Percentiles rank a stretch among this genome's conserved stretches.
Conservation (phyloP, 1,139 yeast genomes). For the Hyphopichia buzzinii region DNA sequence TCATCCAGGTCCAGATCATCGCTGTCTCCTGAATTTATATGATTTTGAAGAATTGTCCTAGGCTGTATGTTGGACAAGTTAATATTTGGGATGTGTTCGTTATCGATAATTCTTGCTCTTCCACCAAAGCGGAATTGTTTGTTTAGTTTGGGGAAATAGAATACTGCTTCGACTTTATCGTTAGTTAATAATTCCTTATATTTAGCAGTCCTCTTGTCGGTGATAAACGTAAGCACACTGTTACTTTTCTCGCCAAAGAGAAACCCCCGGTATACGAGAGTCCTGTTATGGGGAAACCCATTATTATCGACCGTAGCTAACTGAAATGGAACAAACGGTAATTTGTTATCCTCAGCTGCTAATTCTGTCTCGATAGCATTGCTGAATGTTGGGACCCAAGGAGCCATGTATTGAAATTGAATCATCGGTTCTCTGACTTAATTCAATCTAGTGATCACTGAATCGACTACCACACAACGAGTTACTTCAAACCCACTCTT, state of each 20-base stretch:
- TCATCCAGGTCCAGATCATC: constrained; percentile 11
- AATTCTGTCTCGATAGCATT: constrained; percentile 49
- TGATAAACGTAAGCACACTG: constrained; percentile 66
- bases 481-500: no score
- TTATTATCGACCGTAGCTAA: constrained; percentile 62
- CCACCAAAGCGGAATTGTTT: constrained; percentile 78
- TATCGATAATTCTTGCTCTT: constrained; percentile 48
- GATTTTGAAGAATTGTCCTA: constrained; percentile 13
- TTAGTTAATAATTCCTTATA: constrained; percentile 49
- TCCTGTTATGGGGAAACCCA: constrained; percentile 64
- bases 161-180: constrained; percentile 71
- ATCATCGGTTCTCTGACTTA: constrained; percentile 14
- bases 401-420: constrained; percentile 56
- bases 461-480: no score
- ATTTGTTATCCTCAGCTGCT: constrained; percentile 23
- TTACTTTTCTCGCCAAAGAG: constrained; percentile 66
- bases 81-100: constrained; percentile 30
- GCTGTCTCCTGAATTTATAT: constrained; percentile 8
- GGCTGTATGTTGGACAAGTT: constrained; percentile 30
- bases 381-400: constrained; percentile 65
- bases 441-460: no score
- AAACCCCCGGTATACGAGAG: constrained; percentile 74
- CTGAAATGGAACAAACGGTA: constrained; percentile 59
- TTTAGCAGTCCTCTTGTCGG: constrained; percentile 71
- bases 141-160: constrained; percentile 59